A percentile compares a stretch with the other conserved stretches of the same genome.
Conservation (phyloP, 192 early-diverging fungal species). For the Coemansia sp. region DNA sequence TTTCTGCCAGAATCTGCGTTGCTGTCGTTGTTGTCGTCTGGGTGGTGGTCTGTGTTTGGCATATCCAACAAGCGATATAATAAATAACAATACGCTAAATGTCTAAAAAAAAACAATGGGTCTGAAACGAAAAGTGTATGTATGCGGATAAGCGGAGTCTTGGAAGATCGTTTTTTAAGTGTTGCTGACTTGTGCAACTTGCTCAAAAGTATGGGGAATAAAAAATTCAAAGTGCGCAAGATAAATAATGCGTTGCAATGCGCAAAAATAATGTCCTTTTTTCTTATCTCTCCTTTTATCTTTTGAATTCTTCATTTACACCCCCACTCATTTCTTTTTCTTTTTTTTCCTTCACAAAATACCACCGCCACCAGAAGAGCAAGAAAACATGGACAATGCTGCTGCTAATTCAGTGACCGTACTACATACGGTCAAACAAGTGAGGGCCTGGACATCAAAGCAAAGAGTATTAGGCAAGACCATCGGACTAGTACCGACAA, state of each 20-base stretch:
- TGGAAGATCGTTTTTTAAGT: no score
- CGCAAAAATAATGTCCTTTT: neutral
- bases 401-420: slow-evolving; percentile 28
- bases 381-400: neutral
- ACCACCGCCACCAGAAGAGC: neutral
- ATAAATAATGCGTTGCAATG: no score
- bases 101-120: no score
- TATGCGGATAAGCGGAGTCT: no score
- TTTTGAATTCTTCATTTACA: neutral
- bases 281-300: neutral
- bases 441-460: slow-evolving; percentile 68
- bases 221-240: no score
- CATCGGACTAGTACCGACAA: slow-evolving; percentile 97
- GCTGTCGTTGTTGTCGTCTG: neutral
- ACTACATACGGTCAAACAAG: slow-evolving; percentile 72
- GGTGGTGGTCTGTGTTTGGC: neutral
- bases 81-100: neutral
- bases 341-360: neutral
- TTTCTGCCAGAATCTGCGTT: neutral
- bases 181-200: no score
- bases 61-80: neutral
- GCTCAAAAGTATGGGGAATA: no score
- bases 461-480: slow-evolving; percentile 56
- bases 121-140: no score
- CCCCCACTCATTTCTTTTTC: neutral